These are phyloP conservation scores for Backusella australiensis DNA, from an alignment of 192 early-diverging fungal genomes.

Conservation along the genomic window DNA sequence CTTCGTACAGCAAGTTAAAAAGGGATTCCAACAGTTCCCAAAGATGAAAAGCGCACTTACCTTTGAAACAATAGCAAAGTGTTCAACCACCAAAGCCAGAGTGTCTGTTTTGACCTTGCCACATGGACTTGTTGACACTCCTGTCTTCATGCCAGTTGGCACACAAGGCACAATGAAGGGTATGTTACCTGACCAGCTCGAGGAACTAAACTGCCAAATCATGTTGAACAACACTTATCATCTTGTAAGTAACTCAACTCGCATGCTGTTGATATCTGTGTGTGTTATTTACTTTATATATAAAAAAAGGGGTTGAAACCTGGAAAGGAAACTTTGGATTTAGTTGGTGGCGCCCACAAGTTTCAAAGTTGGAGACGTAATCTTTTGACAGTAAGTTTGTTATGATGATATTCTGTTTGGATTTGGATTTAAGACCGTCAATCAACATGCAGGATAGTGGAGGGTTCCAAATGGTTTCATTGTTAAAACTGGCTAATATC, in stretches of 20 bases:
- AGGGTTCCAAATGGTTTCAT: conserved; percentile 90
- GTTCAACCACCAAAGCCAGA: conserved; percentile 82
- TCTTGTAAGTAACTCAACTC: conserved; percentile 43
- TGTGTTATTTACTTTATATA: background rate
- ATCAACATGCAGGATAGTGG: conserved; percentile 56
- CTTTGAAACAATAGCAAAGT: conserved; percentile 70
- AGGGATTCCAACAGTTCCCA: background rate
- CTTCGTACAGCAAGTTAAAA: background rate
- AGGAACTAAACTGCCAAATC: conserved; percentile 74
- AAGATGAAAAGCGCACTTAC: conserved; percentile 66
- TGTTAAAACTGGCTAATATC: conserved; percentile 79
- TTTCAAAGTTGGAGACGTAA: conserved; percentile 83
- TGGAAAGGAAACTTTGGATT: conserved; percentile 72
- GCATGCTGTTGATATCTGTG: background rate
- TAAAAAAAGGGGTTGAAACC: conserved; percentile 37
- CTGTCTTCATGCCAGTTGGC: conserved; percentile 89
- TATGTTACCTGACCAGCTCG: conserved; percentile 72
- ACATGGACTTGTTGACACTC: conserved; percentile 78
- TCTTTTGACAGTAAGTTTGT: conserved; percentile 57
- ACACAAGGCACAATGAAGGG: conserved; percentile 87
- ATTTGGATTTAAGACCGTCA: background rate
- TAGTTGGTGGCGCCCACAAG: conserved; percentile 71
- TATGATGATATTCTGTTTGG: background rate
- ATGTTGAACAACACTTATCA: conserved; percentile 91
- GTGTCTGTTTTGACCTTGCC: conserved; percentile 73